Base-by-base conservation (phyloP, 2,329 filamentous ascomycete species). In the Rutstroemia sydowiana region DNA sequence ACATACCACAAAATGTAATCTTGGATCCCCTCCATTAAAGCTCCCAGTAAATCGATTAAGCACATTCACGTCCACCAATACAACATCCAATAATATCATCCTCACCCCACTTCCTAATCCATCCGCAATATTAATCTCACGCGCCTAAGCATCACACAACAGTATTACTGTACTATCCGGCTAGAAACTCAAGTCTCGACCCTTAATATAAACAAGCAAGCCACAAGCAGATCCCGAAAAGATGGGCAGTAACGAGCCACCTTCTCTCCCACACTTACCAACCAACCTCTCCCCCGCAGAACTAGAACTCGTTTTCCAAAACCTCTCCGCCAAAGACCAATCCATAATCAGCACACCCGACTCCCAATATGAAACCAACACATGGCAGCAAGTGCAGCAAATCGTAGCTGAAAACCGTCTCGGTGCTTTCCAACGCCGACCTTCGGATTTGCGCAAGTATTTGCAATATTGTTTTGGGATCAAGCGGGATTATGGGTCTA, bases 361-460 rank as follows among this genome's bases (percentile, higher is more conserved):
- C 65, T 67, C 73, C 11, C 69, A 80, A 10, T 93, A 87, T 69
- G 68, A 66, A 46, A 67, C 75, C 45, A 74, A 84, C 62, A 73
- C 76, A 1, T 97, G 92, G 92, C 70, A 76, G 4, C 73, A 84
- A 57, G 86, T 92, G 48, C 75, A 34, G 0, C 73, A 63, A 21
- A 75, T 91, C 56, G 77, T 88, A 53, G 62, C 61, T 8, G 59
- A 72, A 42, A 91, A 95, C 70, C 77, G 77, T 8, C 82, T 96
- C 42, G 83, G 88, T 62, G 72, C 73, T 11, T 95, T 97, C 68
- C 84, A 86, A 62, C 81, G 92, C 18, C 70, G 82, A 1, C 90
- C 92, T 0, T 86, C 82, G 3, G 80, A 93, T 48, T 74, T 96
- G 53, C 76, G 88, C n/a, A 77, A 79, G 40, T 97, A 96, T 65